A percentile compares a stretch with the other conserved stretches of the same genome.
These are phyloP conservation scores for Neonectria ditissima DNA, from an alignment of 2,329 filamentous ascomycete genomes.

Conservation along the genomic window DNA sequence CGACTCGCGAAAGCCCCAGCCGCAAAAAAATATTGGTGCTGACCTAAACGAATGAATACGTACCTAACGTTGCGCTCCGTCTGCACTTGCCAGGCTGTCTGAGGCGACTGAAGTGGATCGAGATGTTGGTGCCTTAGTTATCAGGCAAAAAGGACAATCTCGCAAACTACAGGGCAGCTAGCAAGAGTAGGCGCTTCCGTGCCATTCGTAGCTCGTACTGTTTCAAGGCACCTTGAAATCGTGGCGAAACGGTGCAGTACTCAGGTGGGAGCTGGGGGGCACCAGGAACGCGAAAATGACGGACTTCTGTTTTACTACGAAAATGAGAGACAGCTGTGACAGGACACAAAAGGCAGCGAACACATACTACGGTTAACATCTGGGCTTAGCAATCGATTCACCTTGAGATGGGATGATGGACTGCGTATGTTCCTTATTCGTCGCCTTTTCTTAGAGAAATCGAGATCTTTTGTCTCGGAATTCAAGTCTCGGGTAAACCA, in stretches of 20 bases:
- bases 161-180: not conserved
- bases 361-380: not conserved
- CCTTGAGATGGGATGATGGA: not conserved
- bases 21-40: constrained; percentile 43
- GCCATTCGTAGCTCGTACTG: not conserved
- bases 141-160: constrained; percentile 22
- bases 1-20: constrained; percentile 37
- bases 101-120: not conserved
- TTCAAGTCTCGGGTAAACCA: not conserved
- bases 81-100: not conserved
- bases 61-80: constrained; percentile 19
- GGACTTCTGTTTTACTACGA: not conserved
- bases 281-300: constrained; percentile 3
- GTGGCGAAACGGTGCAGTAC: constrained; percentile 6
- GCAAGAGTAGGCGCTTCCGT: not conserved
- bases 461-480: not conserved
- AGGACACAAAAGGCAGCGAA: not conserved
- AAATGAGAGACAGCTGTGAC: not conserved
- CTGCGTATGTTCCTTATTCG: no score
- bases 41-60: constrained; percentile 34
- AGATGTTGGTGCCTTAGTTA: constrained; percentile 8
- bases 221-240: not conserved
- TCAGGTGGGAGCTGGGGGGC: not conserved
- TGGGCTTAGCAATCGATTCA: not conserved
- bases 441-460: not conserved